Evolutionary conservation across 2,329 filamentous ascomycete species (phyloP).

Genomic region (Blumeria hordei): DNA sequence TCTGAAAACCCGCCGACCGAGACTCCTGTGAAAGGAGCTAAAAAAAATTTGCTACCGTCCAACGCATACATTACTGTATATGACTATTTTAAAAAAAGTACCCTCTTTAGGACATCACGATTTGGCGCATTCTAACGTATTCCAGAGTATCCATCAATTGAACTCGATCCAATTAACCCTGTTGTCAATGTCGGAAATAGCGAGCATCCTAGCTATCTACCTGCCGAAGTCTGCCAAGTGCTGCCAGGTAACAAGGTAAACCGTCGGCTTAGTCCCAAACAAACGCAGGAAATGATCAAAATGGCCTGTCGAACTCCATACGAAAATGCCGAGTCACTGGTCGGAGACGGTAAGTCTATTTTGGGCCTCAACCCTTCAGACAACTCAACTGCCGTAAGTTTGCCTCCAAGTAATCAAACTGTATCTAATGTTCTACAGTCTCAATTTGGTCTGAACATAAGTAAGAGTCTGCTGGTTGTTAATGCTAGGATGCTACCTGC

Average conservation of each 20-base stretch:
- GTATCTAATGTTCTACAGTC: not conserved
- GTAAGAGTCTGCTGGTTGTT: constrained; percentile 38
- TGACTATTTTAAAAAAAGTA: constrained; percentile 26
- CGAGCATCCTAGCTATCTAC: constrained; percentile 34
- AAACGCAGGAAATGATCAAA: constrained; percentile 44
- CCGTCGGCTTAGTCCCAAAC: constrained; percentile 29
- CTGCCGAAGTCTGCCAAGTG: constrained; percentile 40
- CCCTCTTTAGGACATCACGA: constrained; percentile 14
- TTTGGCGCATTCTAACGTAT: not conserved
- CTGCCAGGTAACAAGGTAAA: constrained; percentile 38
- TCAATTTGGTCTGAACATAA: constrained; percentile 38
- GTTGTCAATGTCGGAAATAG: constrained; percentile 41
- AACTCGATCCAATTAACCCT: constrained; percentile 20
- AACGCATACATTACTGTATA: constrained; percentile 25
- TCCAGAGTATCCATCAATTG: constrained; percentile 25
- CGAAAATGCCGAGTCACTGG: constrained; percentile 42
- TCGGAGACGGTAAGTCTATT: constrained; percentile 27
- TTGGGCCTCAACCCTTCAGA: constrained; percentile 28
- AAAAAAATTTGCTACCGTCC: constrained; percentile 10
- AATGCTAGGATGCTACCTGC: constrained; percentile 39
- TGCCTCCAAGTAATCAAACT: not conserved
- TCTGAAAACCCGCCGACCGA: constrained; percentile 11
- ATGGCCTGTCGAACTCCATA: constrained; percentile 46
- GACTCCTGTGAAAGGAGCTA: constrained; percentile 9
- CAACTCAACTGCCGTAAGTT: constrained; percentile 16